Base-by-base conservation (phyloP, 1,284 basidiomycete species). In the Ganoderma leucocontextum region DNA sequence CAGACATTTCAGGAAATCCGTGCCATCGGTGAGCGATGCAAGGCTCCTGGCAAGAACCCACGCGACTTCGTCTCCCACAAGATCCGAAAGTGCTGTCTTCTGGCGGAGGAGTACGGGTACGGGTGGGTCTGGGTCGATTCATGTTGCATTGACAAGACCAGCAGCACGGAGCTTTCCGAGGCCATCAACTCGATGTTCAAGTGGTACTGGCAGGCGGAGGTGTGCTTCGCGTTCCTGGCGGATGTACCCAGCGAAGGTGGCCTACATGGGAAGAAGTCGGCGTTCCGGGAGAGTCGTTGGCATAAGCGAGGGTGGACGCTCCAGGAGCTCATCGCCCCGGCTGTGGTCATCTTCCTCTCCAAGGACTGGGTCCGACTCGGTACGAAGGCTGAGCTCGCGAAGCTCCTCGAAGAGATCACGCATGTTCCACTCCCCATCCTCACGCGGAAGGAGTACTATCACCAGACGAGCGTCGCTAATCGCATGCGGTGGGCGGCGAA, bases 241-340 rank as follows among this genome's bases (percentile, higher is more conserved):
- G 63, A 64, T 13, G 64, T 65, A 2, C 42, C 33, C 9, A n/a
- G 17, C 33, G 33, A 17, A 8, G 41, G 13, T 19, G 57, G 35
- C 10, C 53, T 41, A 4, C 8, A 19, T 4, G n/a, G 44, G n/a
- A 22, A 44, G 5, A 33, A 10, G 2, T 47, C 63, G 4, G 0
- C 13, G 1, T 65, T 65, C 47, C 36, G 35, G 22, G 2, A 9
- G n/a, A 47, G 52, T 19, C 10, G 38, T 25, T 65, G 64, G 63
- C 57, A 59, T 42, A 36, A 25, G 42, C 60, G 60, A 9, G 60
- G 60, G 33, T 62, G 60, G 60, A 62, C 47, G 13, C 61, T 62
- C 10, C 64, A 65, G 58, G 64, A 65, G 38, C 64, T 64, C 41
- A 55, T 64, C 29, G 63, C 63, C 5, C 63, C 63, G 5, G 38